Base-by-base conservation (phyloP, 306 rosid species). In the Sesbania bispinosa region DNA sequence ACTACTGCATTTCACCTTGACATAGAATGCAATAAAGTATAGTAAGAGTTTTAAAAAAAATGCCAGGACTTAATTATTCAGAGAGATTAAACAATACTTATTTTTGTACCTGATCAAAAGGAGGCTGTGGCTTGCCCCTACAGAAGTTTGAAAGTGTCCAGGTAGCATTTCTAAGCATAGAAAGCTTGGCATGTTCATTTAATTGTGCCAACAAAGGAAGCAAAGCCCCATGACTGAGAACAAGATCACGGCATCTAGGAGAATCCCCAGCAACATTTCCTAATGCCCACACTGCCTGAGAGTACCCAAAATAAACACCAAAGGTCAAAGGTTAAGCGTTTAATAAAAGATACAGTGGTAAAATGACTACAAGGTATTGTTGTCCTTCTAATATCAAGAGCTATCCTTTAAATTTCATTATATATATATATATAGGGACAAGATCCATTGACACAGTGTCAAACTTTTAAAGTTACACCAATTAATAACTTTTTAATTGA, bases 241-340 rank as follows among this genome's bases (percentile, higher is more conserved):
- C 98, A 76, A 93, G 93, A 75, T 93, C 98, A 48, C 98, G 96
- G 66, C 96, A 93, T 68, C 86, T 88, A 14, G 98, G 94, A 64
- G 98, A 93, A 77, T 93, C 98, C 67, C 98, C 98, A 60, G 98
- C 96, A 71, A 93, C 93, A 88, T 93, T 93, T 69, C 98, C 98
- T 48, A 93, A 81, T 5, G 98, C 98, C 96, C 96, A 90, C 50
- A 89, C 96, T 47, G 98, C 98, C 98, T 92, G 62, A 52, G 71
- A 51, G 61, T 30, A 16, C 20, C 45, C 46, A 73, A 66, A 61
- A 79, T 4, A n/a, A n/a, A n/a, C 32, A 27, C 26, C 14, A 47
- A 53, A 4, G 42, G 4, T 18, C 9, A 74, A 68, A 47, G 16
- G 29, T 52, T 62, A 23, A 68, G 68, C 54, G 38, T 38, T 47